These are phyloP conservation scores for Fomitopsis schrenkii DNA, from an alignment of 1,284 basidiomycete genomes.

Conservation along the genomic window DNA sequence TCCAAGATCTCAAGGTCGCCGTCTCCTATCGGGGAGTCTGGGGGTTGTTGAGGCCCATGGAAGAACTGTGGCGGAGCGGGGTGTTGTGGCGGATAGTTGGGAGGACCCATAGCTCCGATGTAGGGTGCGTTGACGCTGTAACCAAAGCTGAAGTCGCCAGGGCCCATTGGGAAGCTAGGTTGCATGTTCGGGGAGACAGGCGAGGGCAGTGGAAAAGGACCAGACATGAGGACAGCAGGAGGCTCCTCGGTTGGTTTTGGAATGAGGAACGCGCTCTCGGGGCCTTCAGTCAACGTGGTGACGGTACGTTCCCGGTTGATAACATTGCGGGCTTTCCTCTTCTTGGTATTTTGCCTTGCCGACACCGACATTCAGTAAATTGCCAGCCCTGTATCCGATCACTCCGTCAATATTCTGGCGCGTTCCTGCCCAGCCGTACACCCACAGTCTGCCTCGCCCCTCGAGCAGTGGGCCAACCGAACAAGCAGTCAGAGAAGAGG, in stretches of 20 bases:
- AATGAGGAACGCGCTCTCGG: constrained; percentile 43
- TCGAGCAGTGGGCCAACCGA: background rate
- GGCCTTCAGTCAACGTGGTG: constrained; percentile 56
- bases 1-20: constrained; percentile 68
- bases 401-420: background rate
- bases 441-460: background rate
- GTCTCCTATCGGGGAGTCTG: constrained; percentile 27
- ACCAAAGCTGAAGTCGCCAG: constrained; percentile 16
- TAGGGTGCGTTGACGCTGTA: constrained; percentile 21
- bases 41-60: constrained; percentile 6
- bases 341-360: constrained; percentile 53
- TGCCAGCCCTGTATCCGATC: background rate
- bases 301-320: constrained; percentile 58
- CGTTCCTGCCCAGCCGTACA: background rate
- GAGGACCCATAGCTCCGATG: constrained; percentile 20
- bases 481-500: background rate
- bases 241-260: constrained; percentile 46
- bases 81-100: constrained; percentile 19
- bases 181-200: constrained; percentile 19
- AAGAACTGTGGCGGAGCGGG: constrained; percentile 21
- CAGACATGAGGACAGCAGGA: constrained; percentile 25
- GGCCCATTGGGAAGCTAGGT: constrained; percentile 14
- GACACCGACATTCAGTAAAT: constrained; percentile 35
- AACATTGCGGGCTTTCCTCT: constrained; percentile 47
- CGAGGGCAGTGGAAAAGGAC: constrained; percentile 28